phyloP scores from a whole-genome alignment of 192 early-diverging fungal genomes.

The Umbelopsis sp. region DNA sequence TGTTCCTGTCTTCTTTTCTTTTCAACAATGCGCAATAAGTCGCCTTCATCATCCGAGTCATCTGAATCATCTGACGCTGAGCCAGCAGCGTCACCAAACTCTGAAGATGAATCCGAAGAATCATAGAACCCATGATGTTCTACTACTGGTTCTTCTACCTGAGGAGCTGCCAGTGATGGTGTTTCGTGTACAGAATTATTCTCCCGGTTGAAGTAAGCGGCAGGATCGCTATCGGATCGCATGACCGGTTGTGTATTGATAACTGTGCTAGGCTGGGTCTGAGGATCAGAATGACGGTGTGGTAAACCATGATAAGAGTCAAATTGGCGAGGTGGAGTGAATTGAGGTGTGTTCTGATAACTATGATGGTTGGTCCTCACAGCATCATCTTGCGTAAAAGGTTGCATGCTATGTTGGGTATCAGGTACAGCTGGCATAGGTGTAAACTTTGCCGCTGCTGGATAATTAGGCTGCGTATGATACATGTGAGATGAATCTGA shows the following conservation, averaged over 20 bases:
- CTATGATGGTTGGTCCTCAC: background rate
- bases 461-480: slow-evolving; percentile 5
- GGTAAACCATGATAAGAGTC: background rate
- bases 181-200: background rate
- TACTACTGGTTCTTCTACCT: background rate
- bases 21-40: slow-evolving; percentile 64
- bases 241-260: background rate
- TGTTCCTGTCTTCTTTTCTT: slow-evolving; percentile 31
- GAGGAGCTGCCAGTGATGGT: background rate
- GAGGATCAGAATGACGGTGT: slow-evolving; percentile 1
- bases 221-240: background rate
- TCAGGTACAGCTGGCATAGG: slow-evolving; percentile 14
- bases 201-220: background rate
- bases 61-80: slow-evolving; percentile 33
- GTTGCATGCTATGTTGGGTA: slow-evolving; percentile 15
- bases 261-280: background rate
- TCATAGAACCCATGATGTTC: background rate
- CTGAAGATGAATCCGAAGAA: slow-evolving; percentile 16
- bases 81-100: slow-evolving; percentile 10
- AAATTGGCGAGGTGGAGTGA: slow-evolving; percentile 6
- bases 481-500: slow-evolving; percentile 5
- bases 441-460: background rate
- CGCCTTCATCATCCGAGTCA: slow-evolving; percentile 48
- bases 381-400: slow-evolving; percentile 5
- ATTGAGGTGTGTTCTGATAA: background rate